These are phyloP conservation scores for Aspergillus carbonarius DNA, from an alignment of 2,329 filamentous ascomycete species.

Conservation along the genomic window DNA sequence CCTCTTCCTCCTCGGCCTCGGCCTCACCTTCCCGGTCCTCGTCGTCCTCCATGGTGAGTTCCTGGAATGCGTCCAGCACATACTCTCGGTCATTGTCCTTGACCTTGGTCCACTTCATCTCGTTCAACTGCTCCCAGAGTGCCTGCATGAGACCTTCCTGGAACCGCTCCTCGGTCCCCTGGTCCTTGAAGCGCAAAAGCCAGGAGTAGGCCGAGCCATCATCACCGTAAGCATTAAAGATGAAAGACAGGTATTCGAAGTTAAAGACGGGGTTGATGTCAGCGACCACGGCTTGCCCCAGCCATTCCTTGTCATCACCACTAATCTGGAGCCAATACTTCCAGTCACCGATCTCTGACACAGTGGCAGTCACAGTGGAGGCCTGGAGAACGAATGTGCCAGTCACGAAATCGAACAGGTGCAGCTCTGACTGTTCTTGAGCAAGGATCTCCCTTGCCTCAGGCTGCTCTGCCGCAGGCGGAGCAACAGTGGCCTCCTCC, in stretches of 20 bases:
- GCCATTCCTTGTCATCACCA: constrained; percentile 73
- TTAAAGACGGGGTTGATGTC: constrained; percentile 99
- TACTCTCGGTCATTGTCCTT: constrained; percentile 94
- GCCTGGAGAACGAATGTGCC: constrained; percentile 85
- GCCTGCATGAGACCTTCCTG: constrained; percentile 94
- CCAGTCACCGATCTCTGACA: constrained; percentile 87
- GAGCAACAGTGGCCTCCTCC: constrained; percentile 57
- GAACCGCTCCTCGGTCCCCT: constrained; percentile 76
- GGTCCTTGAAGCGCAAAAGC: constrained; percentile 88
- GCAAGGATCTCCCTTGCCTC: constrained; percentile 70
- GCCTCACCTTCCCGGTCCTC: constrained; percentile 56
- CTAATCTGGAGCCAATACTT: constrained; percentile 92
- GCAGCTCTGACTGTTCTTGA: constrained; percentile 77
- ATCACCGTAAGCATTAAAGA: constrained; percentile 92
- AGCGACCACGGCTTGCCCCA: constrained; percentile 79
- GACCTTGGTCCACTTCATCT: constrained; percentile 89
- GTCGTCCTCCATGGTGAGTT: constrained; percentile 77
- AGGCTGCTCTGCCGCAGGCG: constrained; percentile 62
- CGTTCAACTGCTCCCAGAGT: constrained; percentile 93
- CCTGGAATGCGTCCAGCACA: constrained; percentile 91
- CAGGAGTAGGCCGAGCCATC: constrained; percentile 93
- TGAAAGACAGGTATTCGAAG: constrained; percentile 97
- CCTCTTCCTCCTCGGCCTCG: constrained; percentile 53
- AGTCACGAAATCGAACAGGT: constrained; percentile 87
- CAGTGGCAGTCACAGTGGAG: constrained; percentile 69